Evolutionary conservation across 208 protist species (phyloP).

Genomic region (Wallacemonas sp.): DNA sequence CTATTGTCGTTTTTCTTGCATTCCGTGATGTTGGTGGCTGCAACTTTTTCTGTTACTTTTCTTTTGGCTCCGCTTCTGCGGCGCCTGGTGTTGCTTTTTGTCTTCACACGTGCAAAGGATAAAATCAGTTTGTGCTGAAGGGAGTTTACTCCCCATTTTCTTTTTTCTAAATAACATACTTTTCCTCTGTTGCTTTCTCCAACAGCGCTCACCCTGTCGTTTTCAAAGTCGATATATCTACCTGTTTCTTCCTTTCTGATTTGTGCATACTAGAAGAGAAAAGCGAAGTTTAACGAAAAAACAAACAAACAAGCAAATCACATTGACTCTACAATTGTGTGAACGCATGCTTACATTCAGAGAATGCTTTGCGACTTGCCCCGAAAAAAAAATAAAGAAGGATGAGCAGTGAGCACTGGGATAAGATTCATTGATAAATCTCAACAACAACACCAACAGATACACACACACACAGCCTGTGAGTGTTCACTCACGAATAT

Average conservation of each 20-base stretch:
- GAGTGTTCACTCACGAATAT: too few relatives aligned
- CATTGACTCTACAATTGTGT: too few relatives aligned
- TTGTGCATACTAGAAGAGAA: background rate
- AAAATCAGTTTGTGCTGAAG: background rate
- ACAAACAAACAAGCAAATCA: background rate
- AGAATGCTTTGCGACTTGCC: too few relatives aligned
- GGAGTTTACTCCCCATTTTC: background rate
- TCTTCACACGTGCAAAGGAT: too few relatives aligned
- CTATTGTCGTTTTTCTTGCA: constrained; percentile 7
- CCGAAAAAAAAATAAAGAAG: too few relatives aligned
- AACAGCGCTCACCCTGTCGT: background rate
- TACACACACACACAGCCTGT: background rate
- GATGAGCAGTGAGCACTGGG: too few relatives aligned
- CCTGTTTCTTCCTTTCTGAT: constrained; percentile 2
- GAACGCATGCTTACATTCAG: too few relatives aligned
- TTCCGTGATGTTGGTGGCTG: too few relatives aligned
- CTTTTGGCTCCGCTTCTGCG: constrained; percentile 5
- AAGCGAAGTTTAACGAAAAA: too few relatives aligned
- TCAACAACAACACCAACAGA: too few relatives aligned
- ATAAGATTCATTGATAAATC: too few relatives aligned
- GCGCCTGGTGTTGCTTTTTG: background rate
- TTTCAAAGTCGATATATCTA: too few relatives aligned
- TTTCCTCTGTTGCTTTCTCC: constrained; percentile 14
- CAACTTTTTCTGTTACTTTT: constrained; percentile 4
- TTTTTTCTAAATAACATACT: background rate